These are phyloP conservation scores for Phytophthora lateralis DNA, from an alignment of 352 stramenopile species.

Conservation along the genomic window DNA sequence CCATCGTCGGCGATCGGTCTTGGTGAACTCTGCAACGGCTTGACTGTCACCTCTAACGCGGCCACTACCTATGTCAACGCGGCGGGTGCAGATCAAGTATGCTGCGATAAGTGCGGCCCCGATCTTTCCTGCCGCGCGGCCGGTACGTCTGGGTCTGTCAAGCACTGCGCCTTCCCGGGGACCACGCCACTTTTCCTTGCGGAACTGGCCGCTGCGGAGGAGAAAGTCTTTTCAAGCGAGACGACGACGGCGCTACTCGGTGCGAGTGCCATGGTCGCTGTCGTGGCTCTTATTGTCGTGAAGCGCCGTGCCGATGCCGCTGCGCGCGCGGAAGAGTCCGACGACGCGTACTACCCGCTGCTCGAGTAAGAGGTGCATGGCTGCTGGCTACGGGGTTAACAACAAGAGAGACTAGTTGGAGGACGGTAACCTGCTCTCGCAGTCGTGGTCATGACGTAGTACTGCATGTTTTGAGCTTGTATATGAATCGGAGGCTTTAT, in stretches of 20 bases:
- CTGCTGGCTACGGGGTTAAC: conserved; percentile 1
- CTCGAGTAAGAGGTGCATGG: conserved; percentile 37
- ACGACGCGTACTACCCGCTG: conserved; percentile 67
- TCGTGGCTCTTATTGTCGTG: conserved; percentile 62
- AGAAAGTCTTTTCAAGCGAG: conserved; percentile 23
- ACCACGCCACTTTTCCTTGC: conserved; percentile 21
- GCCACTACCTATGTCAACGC: conserved; percentile 2
- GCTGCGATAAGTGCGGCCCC: conserved; percentile 23
- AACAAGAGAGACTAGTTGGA: not conserved
- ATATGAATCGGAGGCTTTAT: conserved; percentile 4
- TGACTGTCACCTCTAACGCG: conserved; percentile 36
- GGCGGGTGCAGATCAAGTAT: conserved; percentile 38
- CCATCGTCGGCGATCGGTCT: conserved; percentile 15
- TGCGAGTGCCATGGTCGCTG: conserved; percentile 49
- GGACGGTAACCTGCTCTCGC: not conserved
- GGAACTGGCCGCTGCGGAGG: conserved; percentile 20
- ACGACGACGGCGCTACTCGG: conserved; percentile 39
- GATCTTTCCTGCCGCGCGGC: conserved; percentile 15
- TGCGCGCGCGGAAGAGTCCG: not conserved
- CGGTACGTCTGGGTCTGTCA: conserved; percentile 8
- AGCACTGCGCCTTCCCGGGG: conserved; percentile 39
- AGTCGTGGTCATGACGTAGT: conserved; percentile 1
- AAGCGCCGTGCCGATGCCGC: conserved; percentile 25
- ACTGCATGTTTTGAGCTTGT: conserved; percentile 9
- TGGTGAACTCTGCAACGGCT: conserved; percentile 49